These are phyloP conservation scores for Populus hybrid DNA, from an alignment of 441 rosid genomes.

Conservation along the genomic window DNA sequence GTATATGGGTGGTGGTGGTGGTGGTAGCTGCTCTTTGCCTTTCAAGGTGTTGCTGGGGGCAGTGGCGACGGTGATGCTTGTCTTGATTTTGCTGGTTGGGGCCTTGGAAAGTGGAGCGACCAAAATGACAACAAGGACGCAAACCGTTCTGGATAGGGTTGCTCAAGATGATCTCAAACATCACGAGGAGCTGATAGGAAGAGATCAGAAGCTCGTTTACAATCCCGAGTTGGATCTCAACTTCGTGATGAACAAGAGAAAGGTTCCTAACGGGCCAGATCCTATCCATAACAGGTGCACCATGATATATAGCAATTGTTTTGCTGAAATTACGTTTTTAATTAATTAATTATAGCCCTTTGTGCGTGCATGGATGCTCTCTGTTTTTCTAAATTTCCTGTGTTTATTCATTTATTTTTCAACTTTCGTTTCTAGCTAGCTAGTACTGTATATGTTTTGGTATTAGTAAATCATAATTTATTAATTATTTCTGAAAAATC, in stretches of 20 bases:
- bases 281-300: conserved; percentile 89
- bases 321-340: background rate
- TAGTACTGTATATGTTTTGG: background rate
- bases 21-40: background rate
- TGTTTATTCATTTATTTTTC: background rate
- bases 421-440: background rate
- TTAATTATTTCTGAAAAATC: too few relatives aligned
- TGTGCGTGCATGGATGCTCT: background rate
- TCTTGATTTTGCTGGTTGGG: conserved; percentile 33
- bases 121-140: background rate
- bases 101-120: conserved; percentile 24
- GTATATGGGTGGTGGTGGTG: conserved; percentile 9
- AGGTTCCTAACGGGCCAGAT: conserved; percentile 89
- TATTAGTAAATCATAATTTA: background rate
- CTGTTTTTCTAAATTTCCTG: background rate
- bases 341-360: background rate
- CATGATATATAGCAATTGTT: background rate
- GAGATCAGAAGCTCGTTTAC: conserved; percentile 26
- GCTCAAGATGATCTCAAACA: background rate
- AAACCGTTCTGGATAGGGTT: background rate
- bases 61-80: conserved; percentile 22
- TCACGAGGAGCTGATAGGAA: conserved; percentile 18
- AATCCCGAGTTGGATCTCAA: conserved; percentile 43
- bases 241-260: conserved; percentile 61
- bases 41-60: conserved; percentile 25